Base-by-base conservation (phyloP, 306 rosid genomes). In the Begonia fuchsioides region DNA sequence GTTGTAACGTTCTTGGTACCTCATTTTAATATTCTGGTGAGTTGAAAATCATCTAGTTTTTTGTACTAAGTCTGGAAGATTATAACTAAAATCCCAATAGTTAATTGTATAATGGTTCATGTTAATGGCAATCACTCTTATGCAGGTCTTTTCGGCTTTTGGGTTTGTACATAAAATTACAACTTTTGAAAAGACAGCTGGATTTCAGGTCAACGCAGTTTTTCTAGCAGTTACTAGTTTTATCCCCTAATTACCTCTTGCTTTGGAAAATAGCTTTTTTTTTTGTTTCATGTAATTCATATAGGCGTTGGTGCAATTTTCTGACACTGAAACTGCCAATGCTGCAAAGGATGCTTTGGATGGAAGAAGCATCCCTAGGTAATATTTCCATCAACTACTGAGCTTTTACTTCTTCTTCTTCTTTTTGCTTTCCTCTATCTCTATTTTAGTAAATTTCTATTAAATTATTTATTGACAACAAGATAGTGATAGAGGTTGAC, bases 131-230 rank as follows among this genome's bases (percentile, higher is more conserved):
- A 14, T 68, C 47, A 57, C 60, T 51, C n/a, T n/a, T 55, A 20
- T 79, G 94, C 83, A 92, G 99, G 99, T 92, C 6, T 92, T 86
- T 82, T 92, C 99, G 49, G 99, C 99, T 69, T 92, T 92, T 70
- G 99, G 99, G 10, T 85, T 82, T 80, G 99, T 92, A 73, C 99
- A 92, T 58, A 92, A 92, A 82, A 92, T 92, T 70, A 92, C 99
- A 15, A 92, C 99, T 39, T 92, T 92, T 20, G 99, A 92, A 74
- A 92, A 92, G 73, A 92, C 99, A 20, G 99, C 99, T 3, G 99
- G 99, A 70, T 92, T 92, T 57, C 99, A 92, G 99, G 99, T 92
- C 61, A 52, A 48, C 48, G 40, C 47, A 7, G 54, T 45, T 57
- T 44, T 3, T 38, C 43, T 48, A 47, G 18, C 38, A 8, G 35